These are phyloP conservation scores for Solanum peruvianum DNA, from an alignment of 257 asterid genomes.

Conservation along the genomic window DNA sequence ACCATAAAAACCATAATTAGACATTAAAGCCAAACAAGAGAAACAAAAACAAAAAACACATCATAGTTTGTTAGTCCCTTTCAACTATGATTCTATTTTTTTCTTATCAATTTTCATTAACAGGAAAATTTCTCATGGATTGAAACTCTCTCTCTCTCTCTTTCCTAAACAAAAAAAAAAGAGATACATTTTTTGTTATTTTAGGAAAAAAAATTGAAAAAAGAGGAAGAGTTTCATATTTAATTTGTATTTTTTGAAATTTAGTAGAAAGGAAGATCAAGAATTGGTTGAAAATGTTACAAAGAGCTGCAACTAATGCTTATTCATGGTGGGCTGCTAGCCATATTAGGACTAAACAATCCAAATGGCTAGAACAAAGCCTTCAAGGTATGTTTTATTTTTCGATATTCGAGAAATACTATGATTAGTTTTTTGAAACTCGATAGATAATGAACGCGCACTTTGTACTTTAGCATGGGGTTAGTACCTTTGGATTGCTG, in stretches of 20 bases:
- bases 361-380: slow-evolving; percentile 39
- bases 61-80: neutral
- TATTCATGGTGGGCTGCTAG: slow-evolving; percentile 44
- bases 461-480: neutral
- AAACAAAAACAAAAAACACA: neutral
- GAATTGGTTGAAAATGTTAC: slow-evolving; percentile 18
- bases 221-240: neutral
- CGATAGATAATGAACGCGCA: neutral
- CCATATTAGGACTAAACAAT: slow-evolving; percentile 37
- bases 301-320: slow-evolving; percentile 40
- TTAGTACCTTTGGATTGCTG: neutral
- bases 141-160: neutral
- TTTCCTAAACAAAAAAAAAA: neutral
- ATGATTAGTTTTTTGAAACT: neutral
- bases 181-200: neutral
- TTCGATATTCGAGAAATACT: neutral
- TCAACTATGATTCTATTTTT: neutral
- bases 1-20: neutral
- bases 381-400: slow-evolving; percentile 17
- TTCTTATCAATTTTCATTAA: neutral
- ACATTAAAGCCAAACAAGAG: neutral
- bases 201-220: neutral
- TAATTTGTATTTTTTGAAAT: neutral
- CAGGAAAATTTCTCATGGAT: neutral
- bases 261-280: neutral